Conservation (phyloP, 2,329 filamentous ascomycete genomes). For the Talaromyces sp. region DNA sequence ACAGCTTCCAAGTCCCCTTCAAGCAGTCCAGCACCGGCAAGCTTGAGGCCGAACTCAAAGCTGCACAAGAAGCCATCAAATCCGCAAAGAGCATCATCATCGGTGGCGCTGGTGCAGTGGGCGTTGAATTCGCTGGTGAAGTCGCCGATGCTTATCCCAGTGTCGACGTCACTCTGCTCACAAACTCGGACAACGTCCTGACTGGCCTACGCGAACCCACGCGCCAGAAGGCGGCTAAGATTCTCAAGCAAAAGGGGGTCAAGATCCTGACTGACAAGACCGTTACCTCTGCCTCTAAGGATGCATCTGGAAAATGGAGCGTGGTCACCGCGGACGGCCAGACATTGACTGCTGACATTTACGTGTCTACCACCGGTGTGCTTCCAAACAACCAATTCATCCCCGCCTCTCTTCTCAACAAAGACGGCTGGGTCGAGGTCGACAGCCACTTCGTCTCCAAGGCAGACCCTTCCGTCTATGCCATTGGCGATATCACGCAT, state of each 20-base stretch:
- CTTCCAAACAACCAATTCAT: conserved; percentile 23
- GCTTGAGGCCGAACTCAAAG: background rate
- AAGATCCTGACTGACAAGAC: conserved; percentile 16
- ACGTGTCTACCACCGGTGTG: conserved; percentile 21
- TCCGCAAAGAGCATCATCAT: conserved; percentile 46
- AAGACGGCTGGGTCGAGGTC: conserved; percentile 22
- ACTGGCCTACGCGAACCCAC: background rate
- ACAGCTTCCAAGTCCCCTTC: conserved; percentile 13
- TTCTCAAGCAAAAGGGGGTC: conserved; percentile 17
- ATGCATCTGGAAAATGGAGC: conserved; percentile 17
- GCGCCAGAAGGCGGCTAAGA: conserved; percentile 7
- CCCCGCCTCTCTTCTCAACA: conserved; percentile 18
- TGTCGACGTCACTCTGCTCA: conserved; percentile 32
- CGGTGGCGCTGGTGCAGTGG: conserved; percentile 48
- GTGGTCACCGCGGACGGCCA: conserved; percentile 17
- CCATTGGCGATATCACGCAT: conserved; percentile 20
- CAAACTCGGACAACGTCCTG: conserved; percentile 17
- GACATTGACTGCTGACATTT: conserved; percentile 25
- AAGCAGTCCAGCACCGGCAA: background rate
- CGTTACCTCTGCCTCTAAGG: conserved; percentile 12
- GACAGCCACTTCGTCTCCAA: conserved; percentile 19
- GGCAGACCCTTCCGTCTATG: conserved; percentile 17
- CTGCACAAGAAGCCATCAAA: conserved; percentile 33
- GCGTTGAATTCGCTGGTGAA: conserved; percentile 50
- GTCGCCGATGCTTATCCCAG: conserved; percentile 39